Conservation (phyloP, 495 filamentous ascomycete genomes). For the Penicillium coffeae region DNA sequence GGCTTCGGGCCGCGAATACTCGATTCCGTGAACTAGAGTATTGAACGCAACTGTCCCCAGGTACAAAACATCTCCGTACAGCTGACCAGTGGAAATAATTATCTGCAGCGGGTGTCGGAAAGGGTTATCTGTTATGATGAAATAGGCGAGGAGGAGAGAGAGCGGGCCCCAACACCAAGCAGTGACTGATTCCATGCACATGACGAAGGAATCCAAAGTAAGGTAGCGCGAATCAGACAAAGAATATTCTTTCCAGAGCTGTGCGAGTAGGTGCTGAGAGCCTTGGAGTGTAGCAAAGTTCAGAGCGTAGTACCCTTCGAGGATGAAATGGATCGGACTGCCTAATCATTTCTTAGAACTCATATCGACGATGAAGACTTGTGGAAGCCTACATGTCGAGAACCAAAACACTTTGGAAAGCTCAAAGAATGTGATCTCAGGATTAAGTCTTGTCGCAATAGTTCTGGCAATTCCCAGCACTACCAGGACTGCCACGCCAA, state of each 20-base stretch:
- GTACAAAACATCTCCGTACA: constrained; percentile 11
- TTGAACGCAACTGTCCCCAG: constrained; percentile 5
- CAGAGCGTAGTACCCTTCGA: constrained; percentile 5
- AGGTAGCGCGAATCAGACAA: constrained; percentile 4
- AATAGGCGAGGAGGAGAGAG: background rate
- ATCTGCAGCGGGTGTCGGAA: constrained; percentile 6
- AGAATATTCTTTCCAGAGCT: constrained; percentile 7
- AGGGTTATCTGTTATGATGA: constrained; percentile 1
- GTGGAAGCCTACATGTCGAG: constrained; percentile 38
- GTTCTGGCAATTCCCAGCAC: constrained; percentile 41
- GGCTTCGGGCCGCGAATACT: constrained; percentile 5
- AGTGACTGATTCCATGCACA: constrained; percentile 9
- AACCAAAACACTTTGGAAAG: constrained; percentile 54
- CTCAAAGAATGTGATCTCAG: constrained; percentile 38
- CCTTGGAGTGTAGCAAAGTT: constrained; percentile 1
- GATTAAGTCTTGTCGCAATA: constrained; percentile 33
- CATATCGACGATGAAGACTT: background rate
- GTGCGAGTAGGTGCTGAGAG: background rate
- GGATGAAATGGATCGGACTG: background rate
- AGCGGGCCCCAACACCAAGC: constrained; percentile 7
- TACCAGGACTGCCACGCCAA: constrained; percentile 40
- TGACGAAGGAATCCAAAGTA: background rate
- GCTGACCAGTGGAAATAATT: constrained; percentile 7
- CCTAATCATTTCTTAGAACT: background rate
- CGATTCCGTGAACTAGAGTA: background rate